Conservation (phyloP, 306 rosid genomes). For the Quercus aquifolioides region DNA sequence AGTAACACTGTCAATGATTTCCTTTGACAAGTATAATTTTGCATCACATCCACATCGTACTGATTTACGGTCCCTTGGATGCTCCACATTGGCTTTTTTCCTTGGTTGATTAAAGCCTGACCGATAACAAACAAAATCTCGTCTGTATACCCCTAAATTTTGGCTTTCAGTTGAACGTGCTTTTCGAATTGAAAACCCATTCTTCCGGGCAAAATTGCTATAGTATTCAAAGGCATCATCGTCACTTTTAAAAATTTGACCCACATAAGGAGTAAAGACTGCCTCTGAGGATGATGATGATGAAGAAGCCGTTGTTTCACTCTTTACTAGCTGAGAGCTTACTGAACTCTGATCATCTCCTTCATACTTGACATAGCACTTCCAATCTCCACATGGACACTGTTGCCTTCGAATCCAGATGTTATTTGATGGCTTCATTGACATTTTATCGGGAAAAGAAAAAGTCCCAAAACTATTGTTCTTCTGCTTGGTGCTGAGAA, state of each 20-base stretch:
- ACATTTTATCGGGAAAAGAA: slow-evolving; percentile 10
- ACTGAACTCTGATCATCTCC: slow-evolving; percentile 43
- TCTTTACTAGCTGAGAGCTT: slow-evolving; percentile 41
- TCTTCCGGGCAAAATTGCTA: slow-evolving; percentile 59
- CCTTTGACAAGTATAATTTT: slow-evolving; percentile 64
- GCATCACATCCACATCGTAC: slow-evolving; percentile 76
- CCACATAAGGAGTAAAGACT: slow-evolving; percentile 69
- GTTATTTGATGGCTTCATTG: slow-evolving; percentile 49
- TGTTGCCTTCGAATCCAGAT: slow-evolving; percentile 61
- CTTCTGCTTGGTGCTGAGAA: slow-evolving; percentile 6
- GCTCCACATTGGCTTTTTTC: slow-evolving; percentile 65
- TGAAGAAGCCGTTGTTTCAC: slow-evolving; percentile 25
- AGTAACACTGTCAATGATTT: slow-evolving; percentile 47
- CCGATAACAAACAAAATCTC: slow-evolving; percentile 68
- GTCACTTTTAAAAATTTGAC: slow-evolving; percentile 62
- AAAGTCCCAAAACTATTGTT: neutral
- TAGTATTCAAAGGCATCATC: slow-evolving; percentile 64
- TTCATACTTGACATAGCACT: slow-evolving; percentile 56
- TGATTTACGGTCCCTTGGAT: slow-evolving; percentile 68
- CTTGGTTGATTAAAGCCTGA: slow-evolving; percentile 73
- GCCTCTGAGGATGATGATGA: slow-evolving; percentile 39
- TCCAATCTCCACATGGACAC: slow-evolving; percentile 77
- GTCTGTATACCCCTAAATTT: slow-evolving; percentile 57
- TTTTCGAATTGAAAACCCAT: slow-evolving; percentile 67
- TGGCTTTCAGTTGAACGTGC: slow-evolving; percentile 76